Percentiles rank a stretch among this genome's conserved stretches.
These are phyloP conservation scores for Loxodes magnus DNA, from an alignment of 73 alveolate genomes.

Conservation along the genomic window DNA sequence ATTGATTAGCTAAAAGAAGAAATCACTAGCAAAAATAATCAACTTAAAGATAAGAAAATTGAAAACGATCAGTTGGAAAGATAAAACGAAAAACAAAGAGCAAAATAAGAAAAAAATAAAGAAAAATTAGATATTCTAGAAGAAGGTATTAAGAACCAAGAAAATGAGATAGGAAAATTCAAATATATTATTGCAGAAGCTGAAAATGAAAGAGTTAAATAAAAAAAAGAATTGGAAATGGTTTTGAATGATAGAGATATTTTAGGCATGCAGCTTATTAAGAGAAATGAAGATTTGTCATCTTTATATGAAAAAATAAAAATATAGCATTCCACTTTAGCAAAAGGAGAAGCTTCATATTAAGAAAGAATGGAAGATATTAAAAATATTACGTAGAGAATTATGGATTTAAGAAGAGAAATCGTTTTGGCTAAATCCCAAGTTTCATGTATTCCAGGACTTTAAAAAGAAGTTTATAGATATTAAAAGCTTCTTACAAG, in stretches of 20 bases:
- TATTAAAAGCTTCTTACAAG: constrained; percentile 83
- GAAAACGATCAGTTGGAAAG: constrained; percentile 58
- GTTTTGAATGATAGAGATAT: constrained; percentile 97
- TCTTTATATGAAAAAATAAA: constrained; percentile 93
- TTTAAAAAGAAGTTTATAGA: constrained; percentile 62
- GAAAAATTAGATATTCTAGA: too few species aligned
- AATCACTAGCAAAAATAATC: constrained; percentile 73
- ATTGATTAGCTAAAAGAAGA: constrained; percentile 86
- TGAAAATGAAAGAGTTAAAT: constrained; percentile 89
- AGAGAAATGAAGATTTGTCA: constrained; percentile 89
- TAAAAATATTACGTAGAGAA: constrained; percentile 38
- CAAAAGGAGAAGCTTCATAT: constrained; percentile 84
- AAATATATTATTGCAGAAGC: constrained; percentile 91
- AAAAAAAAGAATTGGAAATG: constrained; percentile 94
- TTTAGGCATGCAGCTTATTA: constrained; percentile 89
- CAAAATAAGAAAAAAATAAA: constrained; percentile 78
- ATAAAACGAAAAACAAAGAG: constrained; percentile 70
- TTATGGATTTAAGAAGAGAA: constrained; percentile 53
- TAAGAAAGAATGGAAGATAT: constrained; percentile 61
- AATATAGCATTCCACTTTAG: constrained; percentile 75
- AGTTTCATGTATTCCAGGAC: constrained; percentile 75
- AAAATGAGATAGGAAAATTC: constrained; percentile 86
- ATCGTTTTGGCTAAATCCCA: constrained; percentile 36
- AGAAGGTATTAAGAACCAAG: constrained; percentile 88
- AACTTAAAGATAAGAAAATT: constrained; percentile 64